phyloP scores from a whole-genome alignment of 2,329 filamentous ascomycete genomes.

The Fusarium graminum region DNA sequence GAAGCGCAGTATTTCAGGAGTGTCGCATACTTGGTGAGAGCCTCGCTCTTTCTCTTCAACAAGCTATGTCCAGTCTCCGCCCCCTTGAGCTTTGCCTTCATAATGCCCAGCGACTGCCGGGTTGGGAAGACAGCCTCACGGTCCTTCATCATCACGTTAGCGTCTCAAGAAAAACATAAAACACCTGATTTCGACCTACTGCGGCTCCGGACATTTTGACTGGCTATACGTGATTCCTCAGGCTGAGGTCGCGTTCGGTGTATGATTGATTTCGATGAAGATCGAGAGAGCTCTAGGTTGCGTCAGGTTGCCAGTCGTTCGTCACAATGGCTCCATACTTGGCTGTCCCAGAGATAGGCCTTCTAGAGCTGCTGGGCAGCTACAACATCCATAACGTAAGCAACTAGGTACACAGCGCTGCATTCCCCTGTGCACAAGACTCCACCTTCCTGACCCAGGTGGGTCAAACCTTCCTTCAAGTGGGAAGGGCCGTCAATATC shows the following conservation, averaged over 20 bases:
- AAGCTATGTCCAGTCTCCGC: conserved; percentile 92
- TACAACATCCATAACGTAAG: conserved; percentile 31
- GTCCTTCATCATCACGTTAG: conserved; percentile 68
- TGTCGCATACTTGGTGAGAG: conserved; percentile 85
- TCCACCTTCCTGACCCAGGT: conserved; percentile 15
- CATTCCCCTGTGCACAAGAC: neutral
- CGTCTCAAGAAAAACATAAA: neutral
- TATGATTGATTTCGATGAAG: conserved; percentile 11
- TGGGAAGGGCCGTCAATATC: conserved; percentile 6
- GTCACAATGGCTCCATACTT: conserved; percentile 37
- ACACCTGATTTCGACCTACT: conserved; percentile 36
- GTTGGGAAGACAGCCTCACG: conserved; percentile 98
- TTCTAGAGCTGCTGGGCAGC: conserved; percentile 28
- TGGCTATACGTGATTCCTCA: conserved; percentile 14
- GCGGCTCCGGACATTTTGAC: conserved; percentile 53
- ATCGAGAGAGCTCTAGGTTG: conserved; percentile 30
- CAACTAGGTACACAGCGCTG: conserved; percentile 3
- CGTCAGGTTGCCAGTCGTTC: conserved; percentile 21
- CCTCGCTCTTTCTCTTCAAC: conserved; percentile 97
- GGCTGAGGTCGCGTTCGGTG: conserved; percentile 7
- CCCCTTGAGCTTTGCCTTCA: conserved; percentile 98
- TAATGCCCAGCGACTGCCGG: conserved; percentile 93
- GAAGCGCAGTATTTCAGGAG: neutral
- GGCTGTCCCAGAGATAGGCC: conserved; percentile 7
- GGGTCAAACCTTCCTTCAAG: conserved; percentile 6